Evolutionary conservation across 2,329 filamentous ascomycete genomes (phyloP), one percentile per base, ranked within the genome.

Genomic region (Chalara sp.): DNA sequence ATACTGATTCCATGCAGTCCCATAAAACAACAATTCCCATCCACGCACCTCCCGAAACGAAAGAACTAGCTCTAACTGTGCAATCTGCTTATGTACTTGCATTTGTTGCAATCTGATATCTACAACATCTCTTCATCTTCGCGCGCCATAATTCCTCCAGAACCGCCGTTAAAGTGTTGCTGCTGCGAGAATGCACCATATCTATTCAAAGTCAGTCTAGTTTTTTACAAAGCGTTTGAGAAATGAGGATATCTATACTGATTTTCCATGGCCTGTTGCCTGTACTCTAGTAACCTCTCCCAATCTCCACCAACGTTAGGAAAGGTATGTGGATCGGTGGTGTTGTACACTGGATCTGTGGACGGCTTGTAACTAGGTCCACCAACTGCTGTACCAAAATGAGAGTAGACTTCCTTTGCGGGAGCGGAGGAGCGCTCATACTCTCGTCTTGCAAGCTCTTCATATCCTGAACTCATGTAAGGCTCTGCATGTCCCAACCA

Each of bases 391-490:
- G 67, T 66, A 21, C 73, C 71, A 51, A 72, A 74, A 53, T 72
- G 71, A 43, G 65, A 70, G 58, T 75, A 76, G 40, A 69, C 64
- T 44, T 72, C 68, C 56, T 70, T 72, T 3, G 61, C 51, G 21
- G 62, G 64, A 28, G 66, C 63, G 3, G 68, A 70, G 2, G 74
- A 75, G 50, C 75, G 70, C 59, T 85, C 77, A 55, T 84, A 81
- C 62, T 87, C 83, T 49, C 80, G 75, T 52, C 75, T 74, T 52
- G 84, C 81, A 51, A 87, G 70, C 62, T 80, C 74, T 61, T 89
- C 86, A 64, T 95, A 96, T 11, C 90, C 90, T 6, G 81, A 84
- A 45, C 80, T 68, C 79, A 96, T 95, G 68, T 96, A 96, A 0
- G 89, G 89, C 56, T 62, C 69, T 21, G 58, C 59, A 47, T 64